Conservation (phyloP, 495 filamentous ascomycete genomes). For the Penicillium soppii region DNA sequence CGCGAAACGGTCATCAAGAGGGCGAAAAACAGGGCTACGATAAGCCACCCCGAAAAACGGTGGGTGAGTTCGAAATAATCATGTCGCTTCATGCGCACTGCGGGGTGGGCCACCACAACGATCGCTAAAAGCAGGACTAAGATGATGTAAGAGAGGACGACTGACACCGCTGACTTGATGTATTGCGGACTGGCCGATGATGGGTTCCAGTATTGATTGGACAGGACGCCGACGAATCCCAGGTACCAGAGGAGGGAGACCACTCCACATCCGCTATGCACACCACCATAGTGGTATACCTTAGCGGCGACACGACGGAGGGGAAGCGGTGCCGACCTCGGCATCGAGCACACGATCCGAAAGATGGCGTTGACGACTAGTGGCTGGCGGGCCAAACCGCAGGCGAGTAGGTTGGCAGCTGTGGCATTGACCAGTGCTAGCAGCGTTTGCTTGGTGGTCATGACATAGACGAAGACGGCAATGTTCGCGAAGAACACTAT, state of each 20-base stretch:
- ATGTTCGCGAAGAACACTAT: constrained; percentile 54
- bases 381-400: constrained; percentile 70
- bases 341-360: constrained; percentile 55
- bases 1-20: constrained; percentile 38
- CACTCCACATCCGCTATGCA: constrained; percentile 71
- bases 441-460: constrained; percentile 33
- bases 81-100: constrained; percentile 47
- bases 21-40: constrained; percentile 48
- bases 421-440: constrained; percentile 47
- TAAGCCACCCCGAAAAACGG: constrained; percentile 54
- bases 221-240: constrained; percentile 52
- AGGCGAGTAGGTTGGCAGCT: constrained; percentile 51
- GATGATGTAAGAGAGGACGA: constrained; percentile 40
- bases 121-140: constrained; percentile 42
- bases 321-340: constrained; percentile 59
- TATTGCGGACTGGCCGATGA: constrained; percentile 12
- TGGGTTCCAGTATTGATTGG: constrained; percentile 41
- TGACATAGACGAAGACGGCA: constrained; percentile 45
- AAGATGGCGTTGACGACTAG: constrained; percentile 74
- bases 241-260: constrained; percentile 71
- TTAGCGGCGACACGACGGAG: constrained; percentile 67
- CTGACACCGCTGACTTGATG: constrained; percentile 29
- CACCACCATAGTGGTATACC: constrained; percentile 74
- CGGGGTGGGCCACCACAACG: constrained; percentile 42
- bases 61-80: constrained; percentile 58